These are phyloP conservation scores for Lactarius deliciosus DNA, from an alignment of 768 basidiomycete genomes.

Conservation along the genomic window DNA sequence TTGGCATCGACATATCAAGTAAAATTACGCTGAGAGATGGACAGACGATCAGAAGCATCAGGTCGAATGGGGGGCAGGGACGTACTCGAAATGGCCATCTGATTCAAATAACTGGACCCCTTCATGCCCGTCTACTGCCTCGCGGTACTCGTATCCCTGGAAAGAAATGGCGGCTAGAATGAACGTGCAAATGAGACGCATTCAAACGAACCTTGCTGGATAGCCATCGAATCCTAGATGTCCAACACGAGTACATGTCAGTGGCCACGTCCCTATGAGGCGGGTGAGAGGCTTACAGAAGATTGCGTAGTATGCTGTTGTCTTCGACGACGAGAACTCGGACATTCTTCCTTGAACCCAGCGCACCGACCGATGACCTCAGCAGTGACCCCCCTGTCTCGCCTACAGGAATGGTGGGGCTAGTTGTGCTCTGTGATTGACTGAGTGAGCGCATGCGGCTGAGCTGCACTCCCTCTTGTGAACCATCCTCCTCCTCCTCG, in stretches of 20 bases:
- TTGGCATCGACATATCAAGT: slow-evolving; percentile 89
- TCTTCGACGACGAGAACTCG: slow-evolving; percentile 88
- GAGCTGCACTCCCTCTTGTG: slow-evolving; percentile 27
- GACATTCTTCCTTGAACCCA: slow-evolving; percentile 47
- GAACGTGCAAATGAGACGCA: background rate
- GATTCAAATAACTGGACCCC: slow-evolving; percentile 74
- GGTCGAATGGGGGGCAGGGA: slow-evolving; percentile 21
- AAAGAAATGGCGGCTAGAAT: slow-evolving; percentile 9
- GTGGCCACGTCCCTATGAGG: slow-evolving; percentile 2
- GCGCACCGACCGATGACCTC: slow-evolving; percentile 59
- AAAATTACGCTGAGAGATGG: slow-evolving; percentile 66
- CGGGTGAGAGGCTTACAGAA: slow-evolving; percentile 58
- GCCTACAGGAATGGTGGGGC: slow-evolving; percentile 54
- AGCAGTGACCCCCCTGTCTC: slow-evolving; percentile 63
- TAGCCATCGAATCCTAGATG: slow-evolving; percentile 61
- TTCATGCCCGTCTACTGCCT: slow-evolving; percentile 82
- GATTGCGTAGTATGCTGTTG: slow-evolving; percentile 77
- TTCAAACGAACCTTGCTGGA: slow-evolving; percentile 47
- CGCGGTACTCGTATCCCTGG: slow-evolving; percentile 70
- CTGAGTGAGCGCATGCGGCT: slow-evolving; percentile 24
- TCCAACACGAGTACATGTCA: slow-evolving; percentile 19
- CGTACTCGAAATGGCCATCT: slow-evolving; percentile 85
- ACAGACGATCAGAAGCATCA: slow-evolving; percentile 1
- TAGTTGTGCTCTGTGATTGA: slow-evolving; percentile 31
- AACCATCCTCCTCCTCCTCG: slow-evolving; percentile 39